Evolutionary conservation across 2,329 filamentous ascomycete genomes (phyloP), one percentile per base, ranked within the genome.

Genomic region (Zelopaecilomyces penicillatus): DNA sequence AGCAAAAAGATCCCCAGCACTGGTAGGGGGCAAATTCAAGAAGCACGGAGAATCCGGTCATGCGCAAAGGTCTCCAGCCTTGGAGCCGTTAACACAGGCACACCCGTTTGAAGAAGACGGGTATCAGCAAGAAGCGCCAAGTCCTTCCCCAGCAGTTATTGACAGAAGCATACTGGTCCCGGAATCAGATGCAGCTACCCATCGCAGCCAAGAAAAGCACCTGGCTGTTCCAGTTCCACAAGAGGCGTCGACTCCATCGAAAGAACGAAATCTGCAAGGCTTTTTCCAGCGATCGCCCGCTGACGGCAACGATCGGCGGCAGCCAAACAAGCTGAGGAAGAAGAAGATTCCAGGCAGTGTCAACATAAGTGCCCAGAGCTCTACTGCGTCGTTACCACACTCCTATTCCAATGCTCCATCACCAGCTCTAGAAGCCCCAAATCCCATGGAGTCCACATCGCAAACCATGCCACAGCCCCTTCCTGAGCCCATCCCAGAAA

Each of bases 271-370:
- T 47, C 63, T 94, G 44, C 74, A 84, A 42, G 78, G 70, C 55
- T 68, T 94, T 33, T 85, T 94, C 57, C 76, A 85, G 56, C 76
- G 83, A 51, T 83, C 85, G 3, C 80, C 83, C 1, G 74, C 75
- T 1, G 64, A 67, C 26, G 74, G 70, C 12, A 74, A 69, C 33
- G 82, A 82, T 50, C 82, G 76, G 55, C 78, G 86, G 38, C 84
- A 83, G 59, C 87, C 89, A 0, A 96, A 95, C 58, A 95, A 96
- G 65, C 70, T 98, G 42, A 85, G 84, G 63, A 97, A 97, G 71
- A 95, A 87, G 65, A 75, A 82, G 50, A 70, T 85, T 44, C 83
- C 86, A 0, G 83, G 81, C 36, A 87, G 86, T 57, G 67, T 85
- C 26, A 90, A 88, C 54, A 83, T 83, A 19, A 96, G 91, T 60